phyloP scores from a whole-genome alignment of 768 basidiomycete genomes.

The Tulasnella sp. region DNA sequence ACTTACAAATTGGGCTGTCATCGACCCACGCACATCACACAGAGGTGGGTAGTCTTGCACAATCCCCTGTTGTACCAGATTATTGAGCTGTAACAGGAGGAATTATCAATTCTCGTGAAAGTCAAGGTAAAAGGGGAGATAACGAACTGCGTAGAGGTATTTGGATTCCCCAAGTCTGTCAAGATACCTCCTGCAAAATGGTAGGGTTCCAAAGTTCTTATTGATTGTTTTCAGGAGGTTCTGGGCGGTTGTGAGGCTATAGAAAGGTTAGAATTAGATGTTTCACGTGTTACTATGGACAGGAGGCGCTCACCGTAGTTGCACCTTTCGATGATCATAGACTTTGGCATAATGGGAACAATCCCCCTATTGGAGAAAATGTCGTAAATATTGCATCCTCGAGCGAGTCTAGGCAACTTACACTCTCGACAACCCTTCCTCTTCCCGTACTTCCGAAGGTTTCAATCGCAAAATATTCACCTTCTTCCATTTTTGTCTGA shows the following conservation, averaged over 20 bases:
- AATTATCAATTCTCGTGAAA: background rate
- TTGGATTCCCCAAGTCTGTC: constrained; percentile 86
- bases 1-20: constrained; percentile 87
- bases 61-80: constrained; percentile 76
- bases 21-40: constrained; percentile 67
- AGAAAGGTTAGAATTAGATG: constrained; percentile 8
- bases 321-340: constrained; percentile 47
- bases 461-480: constrained; percentile 97
- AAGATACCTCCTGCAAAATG: constrained; percentile 90
- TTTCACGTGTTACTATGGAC: background rate
- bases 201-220: constrained; percentile 86
- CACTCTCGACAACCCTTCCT: constrained; percentile 74
- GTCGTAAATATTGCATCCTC: background rate
- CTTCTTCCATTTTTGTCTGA: constrained; percentile 96
- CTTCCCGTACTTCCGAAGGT: constrained; percentile 97
- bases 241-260: constrained; percentile 71
- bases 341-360: constrained; percentile 85
- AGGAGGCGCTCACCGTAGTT: constrained; percentile 45
- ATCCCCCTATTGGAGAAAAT: constrained; percentile 47
- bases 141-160: constrained; percentile 73
- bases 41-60: constrained; percentile 90
- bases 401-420: constrained; percentile 25
- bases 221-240: constrained; percentile 76
- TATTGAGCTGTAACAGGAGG: constrained; percentile 49
- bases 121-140: background rate